Conservation (phyloP, 1,139 yeast genomes). For the Kurtzmaniella quercitrusa region DNA sequence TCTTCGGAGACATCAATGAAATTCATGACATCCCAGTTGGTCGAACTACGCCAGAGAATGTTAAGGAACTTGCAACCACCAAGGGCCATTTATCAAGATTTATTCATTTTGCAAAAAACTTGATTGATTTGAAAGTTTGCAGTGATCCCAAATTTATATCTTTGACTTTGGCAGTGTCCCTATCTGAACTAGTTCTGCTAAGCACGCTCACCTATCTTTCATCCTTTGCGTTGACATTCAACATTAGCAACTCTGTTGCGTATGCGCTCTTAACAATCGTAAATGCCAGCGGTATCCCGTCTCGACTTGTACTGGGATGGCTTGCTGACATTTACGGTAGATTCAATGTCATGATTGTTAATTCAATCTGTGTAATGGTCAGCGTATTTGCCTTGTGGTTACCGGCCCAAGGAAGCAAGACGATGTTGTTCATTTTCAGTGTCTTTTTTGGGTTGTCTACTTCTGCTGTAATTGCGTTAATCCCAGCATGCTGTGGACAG, state of each 20-base stretch:
- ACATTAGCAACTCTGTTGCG: conserved; percentile 36
- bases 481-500: conserved; percentile 50
- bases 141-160: conserved; percentile 36
- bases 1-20: neutral
- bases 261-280: conserved; percentile 43
- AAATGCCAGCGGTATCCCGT: conserved; percentile 44
- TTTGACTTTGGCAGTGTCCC: conserved; percentile 38
- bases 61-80: conserved; percentile 3
- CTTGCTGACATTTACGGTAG: conserved; percentile 47
- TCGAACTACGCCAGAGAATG: conserved; percentile 6
- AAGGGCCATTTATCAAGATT: neutral
- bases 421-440: conserved; percentile 20
- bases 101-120: neutral
- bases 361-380: conserved; percentile 32
- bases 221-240: conserved; percentile 44
- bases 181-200: conserved; percentile 46
- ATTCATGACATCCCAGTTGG: neutral
- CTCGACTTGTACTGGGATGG: conserved; percentile 44
- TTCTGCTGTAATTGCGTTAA: conserved; percentile 27
- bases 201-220: conserved; percentile 50
- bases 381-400: conserved; percentile 44
- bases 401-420: conserved; percentile 24
- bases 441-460: conserved; percentile 27
- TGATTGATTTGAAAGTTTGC: conserved; percentile 37
- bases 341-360: conserved; percentile 47